These are phyloP conservation scores for Phytophthora lateralis DNA, from an alignment of 352 stramenopile genomes.

Conservation along the genomic window DNA sequence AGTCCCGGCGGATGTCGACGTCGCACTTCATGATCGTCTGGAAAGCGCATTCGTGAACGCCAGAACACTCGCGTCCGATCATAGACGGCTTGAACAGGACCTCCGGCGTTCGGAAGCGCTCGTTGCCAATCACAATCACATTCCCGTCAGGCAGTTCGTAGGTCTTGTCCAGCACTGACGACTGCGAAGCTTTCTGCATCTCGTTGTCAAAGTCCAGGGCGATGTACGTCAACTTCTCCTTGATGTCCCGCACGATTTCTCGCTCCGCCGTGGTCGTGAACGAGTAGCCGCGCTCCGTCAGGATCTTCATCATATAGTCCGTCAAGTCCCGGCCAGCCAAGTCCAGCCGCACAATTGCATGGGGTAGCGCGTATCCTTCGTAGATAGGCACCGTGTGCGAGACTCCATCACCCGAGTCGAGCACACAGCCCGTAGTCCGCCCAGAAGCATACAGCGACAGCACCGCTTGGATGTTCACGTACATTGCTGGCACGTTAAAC, in stretches of 20 bases:
- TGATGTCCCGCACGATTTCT: constrained; percentile 97
- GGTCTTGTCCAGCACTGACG: constrained; percentile 90
- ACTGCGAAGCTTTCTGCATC: constrained; percentile 88
- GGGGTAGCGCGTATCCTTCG: constrained; percentile 94
- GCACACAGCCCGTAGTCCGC: constrained; percentile 94
- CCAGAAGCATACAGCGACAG: constrained; percentile 95
- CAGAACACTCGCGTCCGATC: constrained; percentile 87
- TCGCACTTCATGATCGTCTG: constrained; percentile 92
- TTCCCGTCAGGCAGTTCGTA: constrained; percentile 98
- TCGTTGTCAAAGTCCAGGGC: constrained; percentile 94
- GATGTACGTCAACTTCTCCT: constrained; percentile 97
- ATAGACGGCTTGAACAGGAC: constrained; percentile 96
- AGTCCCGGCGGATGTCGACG: constrained; percentile 92
- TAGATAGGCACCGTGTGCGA: constrained; percentile 97
- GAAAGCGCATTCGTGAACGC: constrained; percentile 82
- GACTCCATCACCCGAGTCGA: constrained; percentile 94
- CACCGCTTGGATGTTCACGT: constrained; percentile 94
- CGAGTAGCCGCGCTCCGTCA: constrained; percentile 94
- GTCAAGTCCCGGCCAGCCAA: constrained; percentile 94
- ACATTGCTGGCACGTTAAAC: constrained; percentile 94
- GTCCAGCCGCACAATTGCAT: constrained; percentile 95
- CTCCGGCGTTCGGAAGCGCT: constrained; percentile 95
- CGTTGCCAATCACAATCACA: constrained; percentile 97
- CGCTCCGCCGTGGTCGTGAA: constrained; percentile 94
- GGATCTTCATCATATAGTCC: constrained; percentile 97